Base-by-base conservation (phyloP, 164 flowering plant species). In the Akebia trifoliata region DNA sequence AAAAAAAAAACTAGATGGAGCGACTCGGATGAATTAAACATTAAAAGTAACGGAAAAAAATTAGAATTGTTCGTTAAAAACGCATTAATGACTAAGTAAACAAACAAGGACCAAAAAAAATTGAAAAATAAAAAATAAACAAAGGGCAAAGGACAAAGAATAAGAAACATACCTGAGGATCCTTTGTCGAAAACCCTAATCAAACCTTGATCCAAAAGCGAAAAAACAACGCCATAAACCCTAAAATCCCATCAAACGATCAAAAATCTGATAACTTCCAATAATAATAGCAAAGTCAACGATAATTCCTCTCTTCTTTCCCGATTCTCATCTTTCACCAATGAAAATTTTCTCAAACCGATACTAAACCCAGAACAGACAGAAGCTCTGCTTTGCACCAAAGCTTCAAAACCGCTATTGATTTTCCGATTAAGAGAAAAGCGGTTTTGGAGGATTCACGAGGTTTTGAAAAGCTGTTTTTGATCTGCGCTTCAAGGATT, bases 141-240 rank as follows among this genome's bases (percentile, higher is more conserved):
- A 56, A 56, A 26, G 32, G 32, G 32, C n/a, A 46, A 54, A 54
- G 32, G n/a, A 18, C 8, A 35, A 71, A 55, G 22, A 59, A 37
- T 11, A 70, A 51, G 32, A 26, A 30, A 60, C 50, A 18, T 38
- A 66, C 68, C 61, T 55, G 26, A 53, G 3, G 11, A 24, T 24
- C 14, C n/a, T 34, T 45, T 24, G 56, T 56, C 31, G 21, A 61
- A 59, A 64, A 42, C 55, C 70, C 67, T 65, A 61, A 62, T 45
- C 48, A 62, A 66, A 26, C 9, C 31, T 52, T 26, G 7, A 8
- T 1, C 18, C 7, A 2, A 22, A 46, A 8, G 10, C 8, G 14
- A 21, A 0, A 28, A 4, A 7, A 26, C 10, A 25, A 32, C 24
- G 59, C 39, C 43, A 53, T 49, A 63, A 67, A 44, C 47, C 64